Evolutionary conservation across 1,139 yeast genomes (phyloP), one percentile per base, ranked within the genome.

Genomic region (Geotrichum australiense): DNA sequence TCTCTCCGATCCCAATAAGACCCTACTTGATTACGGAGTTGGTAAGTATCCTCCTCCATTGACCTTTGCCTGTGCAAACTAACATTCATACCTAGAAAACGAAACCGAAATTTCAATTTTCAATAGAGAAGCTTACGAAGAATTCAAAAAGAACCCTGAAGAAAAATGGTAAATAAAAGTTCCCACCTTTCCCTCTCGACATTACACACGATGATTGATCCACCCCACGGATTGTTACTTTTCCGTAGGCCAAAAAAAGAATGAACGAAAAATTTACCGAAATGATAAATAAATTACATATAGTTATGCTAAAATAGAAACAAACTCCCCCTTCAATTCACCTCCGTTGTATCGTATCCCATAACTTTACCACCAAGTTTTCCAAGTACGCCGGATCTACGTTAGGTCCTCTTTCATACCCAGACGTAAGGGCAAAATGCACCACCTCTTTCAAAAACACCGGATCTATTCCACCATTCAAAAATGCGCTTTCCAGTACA

Each of bases 61-160:
- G 23, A 20, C 10, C 8, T 4, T 18, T 15, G 14, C 19, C 4
- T 12, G 30, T 24, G 15, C 24, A 20, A n/a, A 7, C 28, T 39
- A 26, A 24, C 31, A 15, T 8, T 31, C 16, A 8, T 24, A 28
- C 6, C 4, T n/a, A 39, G 64, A 80, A 49, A 87, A 91, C 61
- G 99, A 91, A 64, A 86, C 97, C 2, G 99, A 91, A 58, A 63
- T 91, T 38, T 84, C 96, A 34, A 58, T 84, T 20, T 91, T 79
- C 66, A 84, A 83, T 49, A 62, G 67, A 57, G 70, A 63, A 3
- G 91, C 74, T 35, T 91, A 89, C 60, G 67, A 66, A 19, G 75
- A 65, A 37, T 91, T 69, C 64, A 83, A 83, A 64, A 68, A 70
- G 35, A 80, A 87, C 53, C 98, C 98, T 0, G 87, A 78, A 54